Evolutionary conservation across 2,329 filamentous ascomycete genomes (phyloP).

Genomic region (Sclerotinia trifoliorum): DNA sequence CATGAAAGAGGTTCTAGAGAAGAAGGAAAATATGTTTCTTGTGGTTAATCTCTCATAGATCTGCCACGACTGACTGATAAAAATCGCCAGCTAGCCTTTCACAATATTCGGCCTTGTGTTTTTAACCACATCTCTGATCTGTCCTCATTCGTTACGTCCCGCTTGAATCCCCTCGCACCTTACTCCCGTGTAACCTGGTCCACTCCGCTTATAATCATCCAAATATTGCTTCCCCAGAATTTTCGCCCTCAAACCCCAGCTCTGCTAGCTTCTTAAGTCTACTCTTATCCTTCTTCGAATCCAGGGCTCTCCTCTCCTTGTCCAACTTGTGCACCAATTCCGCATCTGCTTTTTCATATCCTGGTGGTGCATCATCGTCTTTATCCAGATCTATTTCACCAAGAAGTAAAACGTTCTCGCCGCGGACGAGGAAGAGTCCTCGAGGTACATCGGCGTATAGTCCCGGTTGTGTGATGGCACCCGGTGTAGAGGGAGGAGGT

Average conservation of each 20-base stretch:
- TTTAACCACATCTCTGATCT: slow-evolving; percentile 21
- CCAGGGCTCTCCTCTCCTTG: slow-evolving; percentile 66
- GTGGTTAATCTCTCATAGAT: slow-evolving; percentile 16
- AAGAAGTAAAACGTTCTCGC: slow-evolving; percentile 93
- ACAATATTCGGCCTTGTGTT: slow-evolving; percentile 22
- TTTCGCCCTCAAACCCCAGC: slow-evolving; percentile 86
- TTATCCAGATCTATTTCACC: slow-evolving; percentile 97
- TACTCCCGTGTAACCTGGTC: neutral
- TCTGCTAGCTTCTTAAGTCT: slow-evolving; percentile 68
- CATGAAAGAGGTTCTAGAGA: neutral
- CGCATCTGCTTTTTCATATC: slow-evolving; percentile 64
- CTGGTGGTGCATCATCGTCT: slow-evolving; percentile 79
- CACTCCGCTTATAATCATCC: slow-evolving; percentile 43
- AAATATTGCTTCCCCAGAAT: slow-evolving; percentile 70
- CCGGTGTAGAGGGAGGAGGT: slow-evolving; percentile 47
- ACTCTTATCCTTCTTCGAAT: slow-evolving; percentile 72
- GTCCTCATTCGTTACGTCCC: slow-evolving; percentile 34
- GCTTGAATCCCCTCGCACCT: slow-evolving; percentile 14
- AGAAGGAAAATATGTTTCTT: slow-evolving; percentile 19
- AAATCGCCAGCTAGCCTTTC: slow-evolving; percentile 23
- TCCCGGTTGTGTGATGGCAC: slow-evolving; percentile 42
- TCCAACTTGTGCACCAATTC: slow-evolving; percentile 70
- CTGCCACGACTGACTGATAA: slow-evolving; percentile 22
- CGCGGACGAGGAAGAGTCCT: slow-evolving; percentile 87
- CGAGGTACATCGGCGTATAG: slow-evolving; percentile 82